phyloP scores from a whole-genome alignment of 225 moss, liverwort and hornwort species.

The Physcomitrium patens region DNA sequence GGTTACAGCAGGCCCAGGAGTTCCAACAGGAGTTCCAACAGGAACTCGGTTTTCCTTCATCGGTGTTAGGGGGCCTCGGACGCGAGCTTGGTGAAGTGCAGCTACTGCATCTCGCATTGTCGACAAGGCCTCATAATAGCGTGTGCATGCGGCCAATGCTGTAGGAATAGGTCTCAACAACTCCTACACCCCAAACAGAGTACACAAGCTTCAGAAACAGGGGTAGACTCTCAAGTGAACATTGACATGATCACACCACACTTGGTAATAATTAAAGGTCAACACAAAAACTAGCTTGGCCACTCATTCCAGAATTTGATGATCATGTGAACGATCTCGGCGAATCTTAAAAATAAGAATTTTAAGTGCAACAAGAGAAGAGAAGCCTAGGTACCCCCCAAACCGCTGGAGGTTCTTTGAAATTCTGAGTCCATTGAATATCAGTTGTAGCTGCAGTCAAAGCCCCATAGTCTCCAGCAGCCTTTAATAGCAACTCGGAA shows the following conservation, averaged over 20 bases:
- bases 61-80: conserved; percentile 56
- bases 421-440: conserved; percentile 95
- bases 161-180: conserved; percentile 97
- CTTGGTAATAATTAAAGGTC: background rate
- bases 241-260: conserved; percentile 8
- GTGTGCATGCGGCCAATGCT: conserved; percentile 94
- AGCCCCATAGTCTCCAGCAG: conserved; percentile 96
- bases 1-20: too few relatives aligned
- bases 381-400: conserved; percentile 76
- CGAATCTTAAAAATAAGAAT: conserved; percentile 6
- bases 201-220: conserved; percentile 8
- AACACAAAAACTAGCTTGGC: background rate
- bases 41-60: conserved; percentile 54
- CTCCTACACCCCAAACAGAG: conserved; percentile 61
- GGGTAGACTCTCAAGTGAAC: background rate
- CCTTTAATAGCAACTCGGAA: conserved; percentile 91
- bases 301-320: background rate
- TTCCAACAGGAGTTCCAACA: conserved; percentile 32
- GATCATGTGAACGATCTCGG: background rate
- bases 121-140: conserved; percentile 93
- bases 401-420: conserved; percentile 84
- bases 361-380: conserved; percentile 11
- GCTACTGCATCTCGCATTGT: conserved; percentile 94
- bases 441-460: conserved; percentile 90
- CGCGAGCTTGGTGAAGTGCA: conserved; percentile 73